Percentiles rank a stretch among this genome's conserved stretches.
Evolutionary conservation across 2,329 filamentous ascomycete genomes (phyloP).

Genomic region (Neonectria faginata): DNA sequence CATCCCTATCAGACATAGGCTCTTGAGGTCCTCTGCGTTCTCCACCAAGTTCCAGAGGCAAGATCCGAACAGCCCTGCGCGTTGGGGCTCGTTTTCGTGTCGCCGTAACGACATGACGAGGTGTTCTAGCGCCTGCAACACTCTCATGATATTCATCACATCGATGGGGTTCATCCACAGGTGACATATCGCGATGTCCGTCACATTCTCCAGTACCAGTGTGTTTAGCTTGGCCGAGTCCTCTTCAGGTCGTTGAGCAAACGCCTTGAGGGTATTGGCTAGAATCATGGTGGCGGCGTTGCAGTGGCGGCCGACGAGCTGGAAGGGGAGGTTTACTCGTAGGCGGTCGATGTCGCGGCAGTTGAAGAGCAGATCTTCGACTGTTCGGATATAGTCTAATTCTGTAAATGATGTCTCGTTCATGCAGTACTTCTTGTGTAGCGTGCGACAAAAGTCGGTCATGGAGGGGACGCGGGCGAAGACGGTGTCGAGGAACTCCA

Average conservation of each 20-base stretch:
- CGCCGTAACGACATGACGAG: slow-evolving; percentile 61
- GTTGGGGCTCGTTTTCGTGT: slow-evolving; percentile 53
- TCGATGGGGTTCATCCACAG: slow-evolving; percentile 65
- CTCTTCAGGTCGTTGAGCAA: slow-evolving; percentile 59
- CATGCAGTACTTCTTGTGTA: slow-evolving; percentile 62
- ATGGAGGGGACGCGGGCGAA: slow-evolving; percentile 61
- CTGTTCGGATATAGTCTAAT: slow-evolving; percentile 56
- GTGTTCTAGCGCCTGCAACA: slow-evolving; percentile 56
- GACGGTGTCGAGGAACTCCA: slow-evolving; percentile 59
- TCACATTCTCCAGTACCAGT: slow-evolving; percentile 63
- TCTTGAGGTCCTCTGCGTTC: slow-evolving; percentile 58
- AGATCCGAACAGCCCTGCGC: slow-evolving; percentile 55
- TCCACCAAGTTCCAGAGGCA: slow-evolving; percentile 64
- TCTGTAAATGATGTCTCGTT: slow-evolving; percentile 62
- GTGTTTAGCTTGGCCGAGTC: slow-evolving; percentile 57
- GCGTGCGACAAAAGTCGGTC: slow-evolving; percentile 56
- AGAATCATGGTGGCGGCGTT: slow-evolving; percentile 63
- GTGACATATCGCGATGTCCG: slow-evolving; percentile 59
- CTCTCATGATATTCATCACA: slow-evolving; percentile 60
- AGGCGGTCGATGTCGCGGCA: slow-evolving; percentile 59
- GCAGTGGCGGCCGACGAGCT: slow-evolving; percentile 59
- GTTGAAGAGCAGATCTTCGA: slow-evolving; percentile 58
- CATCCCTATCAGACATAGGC: slow-evolving; percentile 61
- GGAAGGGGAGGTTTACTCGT: slow-evolving; percentile 64
- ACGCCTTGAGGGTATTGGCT: slow-evolving; percentile 63